Percentiles rank a stretch among this genome's conserved stretches.
Conservation (phyloP, 257 asterid species). For the Nicotiana obtusifolia region DNA sequence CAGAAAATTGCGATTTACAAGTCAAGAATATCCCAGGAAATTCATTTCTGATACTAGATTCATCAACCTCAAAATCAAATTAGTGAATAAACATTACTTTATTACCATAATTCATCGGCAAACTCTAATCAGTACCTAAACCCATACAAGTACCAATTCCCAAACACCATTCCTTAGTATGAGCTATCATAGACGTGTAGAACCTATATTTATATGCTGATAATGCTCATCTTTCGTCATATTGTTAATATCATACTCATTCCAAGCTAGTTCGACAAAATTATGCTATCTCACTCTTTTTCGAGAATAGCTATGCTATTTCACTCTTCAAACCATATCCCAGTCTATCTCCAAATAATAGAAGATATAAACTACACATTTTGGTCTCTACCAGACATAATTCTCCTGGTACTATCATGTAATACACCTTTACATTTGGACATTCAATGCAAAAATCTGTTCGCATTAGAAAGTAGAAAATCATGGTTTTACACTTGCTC, state of each 20-base stretch:
- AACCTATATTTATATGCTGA: not conserved
- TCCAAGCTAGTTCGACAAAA: not conserved
- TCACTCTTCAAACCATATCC: not conserved
- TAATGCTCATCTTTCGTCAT: not conserved
- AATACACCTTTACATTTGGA: not conserved
- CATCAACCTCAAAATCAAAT: not conserved
- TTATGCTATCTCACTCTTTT: not conserved
- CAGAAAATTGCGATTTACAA: not conserved
- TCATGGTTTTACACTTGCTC: not conserved
- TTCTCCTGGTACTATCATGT: not conserved
- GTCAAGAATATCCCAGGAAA: not conserved
- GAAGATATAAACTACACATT: not conserved
- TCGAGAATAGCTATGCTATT: no score
- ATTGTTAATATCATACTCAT: not conserved
- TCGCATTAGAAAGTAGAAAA: no score
- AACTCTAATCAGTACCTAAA: not conserved
- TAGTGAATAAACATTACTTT: not conserved
- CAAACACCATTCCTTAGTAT: not conserved
- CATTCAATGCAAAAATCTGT: not conserved
- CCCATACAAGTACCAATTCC: not conserved
- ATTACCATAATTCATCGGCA: not conserved
- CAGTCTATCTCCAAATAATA: not conserved
- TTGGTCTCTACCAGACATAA: not conserved
- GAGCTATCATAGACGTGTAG: not conserved
- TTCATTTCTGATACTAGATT: not conserved